phyloP scores from a whole-genome alignment of 2,329 filamentous ascomycete species.

The Aspergillus thermomutatus region DNA sequence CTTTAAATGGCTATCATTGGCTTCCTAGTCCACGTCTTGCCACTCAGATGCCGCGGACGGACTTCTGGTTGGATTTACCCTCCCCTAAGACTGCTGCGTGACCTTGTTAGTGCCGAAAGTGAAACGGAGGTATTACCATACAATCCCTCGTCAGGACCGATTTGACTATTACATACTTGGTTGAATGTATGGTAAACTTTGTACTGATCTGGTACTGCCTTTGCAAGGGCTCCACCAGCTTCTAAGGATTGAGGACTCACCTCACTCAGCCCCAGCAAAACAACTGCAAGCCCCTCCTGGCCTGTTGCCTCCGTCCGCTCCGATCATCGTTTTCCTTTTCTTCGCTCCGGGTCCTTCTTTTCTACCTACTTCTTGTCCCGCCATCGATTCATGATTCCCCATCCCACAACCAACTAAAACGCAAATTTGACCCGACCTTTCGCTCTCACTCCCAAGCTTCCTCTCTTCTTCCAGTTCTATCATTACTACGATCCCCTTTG shows the following conservation, averaged over 20 bases:
- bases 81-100: constrained; percentile 21
- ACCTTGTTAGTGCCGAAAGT: constrained; percentile 15
- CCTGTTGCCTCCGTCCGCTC: constrained; percentile 25
- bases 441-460: constrained; percentile 9
- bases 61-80: constrained; percentile 14
- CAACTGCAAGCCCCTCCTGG: constrained; percentile 25
- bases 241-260: background rate
- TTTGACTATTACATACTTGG: background rate
- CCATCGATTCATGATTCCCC: constrained; percentile 22
- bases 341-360: constrained; percentile 21
- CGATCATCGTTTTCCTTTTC: constrained; percentile 18
- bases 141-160: background rate
- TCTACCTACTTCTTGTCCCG: constrained; percentile 22
- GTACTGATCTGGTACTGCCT: constrained; percentile 4
- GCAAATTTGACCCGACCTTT: constrained; percentile 16
- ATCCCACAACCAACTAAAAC: constrained; percentile 20
- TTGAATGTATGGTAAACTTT: constrained; percentile 5
- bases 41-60: constrained; percentile 16
- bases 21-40: constrained; percentile 8
- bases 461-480: constrained; percentile 13
- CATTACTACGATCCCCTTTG: constrained; percentile 14
- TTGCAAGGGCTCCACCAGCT: constrained; percentile 16
- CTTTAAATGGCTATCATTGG: constrained; percentile 10
- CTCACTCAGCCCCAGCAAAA: constrained; percentile 27
- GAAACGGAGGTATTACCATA: constrained; percentile 3